phyloP scores from a whole-genome alignment of 75 land plant species.

The Pinus tabuliformis region DNA sequence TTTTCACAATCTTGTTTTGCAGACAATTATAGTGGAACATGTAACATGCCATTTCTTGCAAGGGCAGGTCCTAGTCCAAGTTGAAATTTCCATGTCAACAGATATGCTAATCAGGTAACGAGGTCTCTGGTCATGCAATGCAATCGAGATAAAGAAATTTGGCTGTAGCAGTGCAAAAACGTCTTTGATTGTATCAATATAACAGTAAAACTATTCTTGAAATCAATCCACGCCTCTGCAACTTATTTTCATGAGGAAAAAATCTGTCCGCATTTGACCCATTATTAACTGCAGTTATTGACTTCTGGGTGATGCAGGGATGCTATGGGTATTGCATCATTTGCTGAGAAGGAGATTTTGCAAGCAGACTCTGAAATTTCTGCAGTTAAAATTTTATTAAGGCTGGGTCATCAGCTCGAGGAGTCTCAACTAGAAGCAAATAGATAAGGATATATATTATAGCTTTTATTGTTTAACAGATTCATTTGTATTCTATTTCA shows the following conservation, averaged over 20 bases:
- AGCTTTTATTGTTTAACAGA: background rate
- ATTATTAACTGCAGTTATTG: background rate
- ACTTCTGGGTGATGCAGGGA: slow-evolving; percentile 27
- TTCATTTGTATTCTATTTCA: slow-evolving; percentile 3
- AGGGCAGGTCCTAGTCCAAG: slow-evolving; percentile 48
- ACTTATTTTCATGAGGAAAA: background rate
- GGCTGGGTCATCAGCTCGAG: slow-evolving; percentile 20
- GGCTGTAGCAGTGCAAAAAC: background rate
- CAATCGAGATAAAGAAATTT: slow-evolving; percentile 16
- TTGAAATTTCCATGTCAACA: slow-evolving; percentile 54
- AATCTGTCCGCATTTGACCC: background rate
- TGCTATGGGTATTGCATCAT: slow-evolving; percentile 43
- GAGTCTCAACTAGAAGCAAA: slow-evolving; percentile 1
- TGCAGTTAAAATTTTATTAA: slow-evolving; percentile 45
- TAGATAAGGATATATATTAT: background rate
- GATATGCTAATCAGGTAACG: slow-evolving; percentile 46
- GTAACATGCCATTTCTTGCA: slow-evolving; percentile 51
- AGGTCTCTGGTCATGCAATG: background rate
- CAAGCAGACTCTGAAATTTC: slow-evolving; percentile 22
- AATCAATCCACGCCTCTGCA: background rate
- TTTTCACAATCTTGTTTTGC: slow-evolving; percentile 9
- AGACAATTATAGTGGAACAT: slow-evolving; percentile 50
- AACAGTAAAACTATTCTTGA: background rate
- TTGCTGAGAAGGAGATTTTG: slow-evolving; percentile 49
- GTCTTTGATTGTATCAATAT: background rate